Percentiles rank a stretch among this genome's conserved stretches.
Evolutionary conservation across 306 rosid species (phyloP).

Genomic region (Gastrolobium villosum): DNA sequence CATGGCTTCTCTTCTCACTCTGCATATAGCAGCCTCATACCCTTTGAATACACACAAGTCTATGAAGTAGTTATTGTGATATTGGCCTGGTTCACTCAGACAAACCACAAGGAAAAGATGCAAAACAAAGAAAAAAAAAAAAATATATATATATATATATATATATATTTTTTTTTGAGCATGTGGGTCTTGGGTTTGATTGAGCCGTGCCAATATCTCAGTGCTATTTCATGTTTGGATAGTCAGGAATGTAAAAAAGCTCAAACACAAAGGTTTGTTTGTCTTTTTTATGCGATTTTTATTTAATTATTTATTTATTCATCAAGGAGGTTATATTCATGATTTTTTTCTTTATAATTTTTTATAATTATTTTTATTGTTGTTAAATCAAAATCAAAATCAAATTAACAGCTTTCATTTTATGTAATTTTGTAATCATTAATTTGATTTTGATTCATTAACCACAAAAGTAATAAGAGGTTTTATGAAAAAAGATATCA

Average conservation of each 20-base stretch:
- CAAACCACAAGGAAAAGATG: background rate
- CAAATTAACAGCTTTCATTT: no score
- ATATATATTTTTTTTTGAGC: no score
- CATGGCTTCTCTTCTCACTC: constrained; percentile 23
- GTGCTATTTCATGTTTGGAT: constrained; percentile 54
- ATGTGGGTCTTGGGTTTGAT: constrained; percentile 53
- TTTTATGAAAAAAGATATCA: no score
- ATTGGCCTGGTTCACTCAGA: constrained; percentile 92
- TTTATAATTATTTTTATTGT: no score
- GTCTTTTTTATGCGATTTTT: background rate
- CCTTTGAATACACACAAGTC: background rate
- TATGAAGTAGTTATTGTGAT: constrained; percentile 68
- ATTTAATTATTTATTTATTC: background rate
- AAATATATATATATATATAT: background rate
- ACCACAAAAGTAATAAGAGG: no score
- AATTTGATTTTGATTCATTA: no score
- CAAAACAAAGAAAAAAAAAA: background rate
- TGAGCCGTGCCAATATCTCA: constrained; percentile 92
- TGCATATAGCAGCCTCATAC: constrained; percentile 12
- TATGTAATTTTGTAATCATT: no score
- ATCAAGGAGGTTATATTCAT: no score
- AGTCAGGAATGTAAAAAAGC: background rate
- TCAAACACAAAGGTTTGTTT: constrained; percentile 47
- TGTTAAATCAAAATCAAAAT: no score
- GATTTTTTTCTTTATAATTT: no score